phyloP scores from a whole-genome alignment of 1,284 basidiomycete genomes.

The Rhodotorula glutinis region DNA sequence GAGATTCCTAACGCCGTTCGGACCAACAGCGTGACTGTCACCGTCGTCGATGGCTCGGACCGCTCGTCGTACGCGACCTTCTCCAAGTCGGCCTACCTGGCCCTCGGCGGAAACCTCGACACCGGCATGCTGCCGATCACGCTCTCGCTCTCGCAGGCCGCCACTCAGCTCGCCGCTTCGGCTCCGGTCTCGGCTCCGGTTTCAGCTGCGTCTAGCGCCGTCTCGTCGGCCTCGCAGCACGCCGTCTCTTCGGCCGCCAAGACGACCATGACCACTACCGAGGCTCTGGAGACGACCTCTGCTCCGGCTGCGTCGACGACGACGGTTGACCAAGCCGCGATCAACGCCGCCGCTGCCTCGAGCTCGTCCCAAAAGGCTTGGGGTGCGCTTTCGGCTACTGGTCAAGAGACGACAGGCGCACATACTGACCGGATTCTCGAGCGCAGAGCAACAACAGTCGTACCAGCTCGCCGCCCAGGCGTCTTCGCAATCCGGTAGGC shows the following conservation, averaged over 20 bases:
- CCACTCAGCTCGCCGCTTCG: background rate
- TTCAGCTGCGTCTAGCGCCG: background rate
- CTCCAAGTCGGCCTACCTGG: slow-evolving; percentile 16
- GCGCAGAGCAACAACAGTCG: background rate
- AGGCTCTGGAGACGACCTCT: background rate
- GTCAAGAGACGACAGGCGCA: background rate
- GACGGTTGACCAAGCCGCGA: background rate
- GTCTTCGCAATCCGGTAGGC: background rate
- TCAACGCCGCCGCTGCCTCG: background rate
- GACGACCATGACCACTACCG: background rate
- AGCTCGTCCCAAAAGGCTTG: slow-evolving; percentile 11
- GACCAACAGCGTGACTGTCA: slow-evolving; percentile 6
- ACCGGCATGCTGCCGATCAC: slow-evolving; percentile 16
- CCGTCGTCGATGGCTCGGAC: slow-evolving; percentile 21
- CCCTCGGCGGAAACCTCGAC: slow-evolving; percentile 13
- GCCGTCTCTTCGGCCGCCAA: background rate
- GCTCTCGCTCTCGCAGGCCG: slow-evolving; percentile 3
- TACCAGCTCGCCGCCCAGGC: background rate
- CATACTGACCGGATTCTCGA: background rate
- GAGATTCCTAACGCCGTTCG: background rate
- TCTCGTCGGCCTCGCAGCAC: background rate
- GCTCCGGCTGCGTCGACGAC: slow-evolving; percentile 3
- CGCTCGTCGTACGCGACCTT: slow-evolving; percentile 17
- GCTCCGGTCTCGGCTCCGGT: background rate
- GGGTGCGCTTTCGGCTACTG: background rate